Conservation (phyloP, 2,329 filamentous ascomycete species). For the Rutstroemia sp. region DNA sequence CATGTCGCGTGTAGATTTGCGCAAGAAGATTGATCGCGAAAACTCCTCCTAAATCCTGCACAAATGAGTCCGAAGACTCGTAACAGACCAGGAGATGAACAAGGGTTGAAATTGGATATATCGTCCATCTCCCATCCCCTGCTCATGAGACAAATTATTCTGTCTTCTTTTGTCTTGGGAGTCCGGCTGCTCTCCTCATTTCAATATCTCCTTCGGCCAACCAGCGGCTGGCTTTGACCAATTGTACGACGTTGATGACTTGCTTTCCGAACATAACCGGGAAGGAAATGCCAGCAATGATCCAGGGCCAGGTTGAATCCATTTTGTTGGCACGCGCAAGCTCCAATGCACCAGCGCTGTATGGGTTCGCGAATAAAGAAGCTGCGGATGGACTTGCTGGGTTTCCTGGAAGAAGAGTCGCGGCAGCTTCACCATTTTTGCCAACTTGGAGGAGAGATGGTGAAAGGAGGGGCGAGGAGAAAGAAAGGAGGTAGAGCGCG, state of each 20-base stretch:
- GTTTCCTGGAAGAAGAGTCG: slow-evolving; percentile 53
- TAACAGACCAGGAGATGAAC: background rate
- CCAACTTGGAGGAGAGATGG: slow-evolving; percentile 67
- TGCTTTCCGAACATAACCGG: slow-evolving; percentile 92
- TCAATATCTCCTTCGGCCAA: slow-evolving; percentile 84
- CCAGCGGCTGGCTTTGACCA: slow-evolving; percentile 88
- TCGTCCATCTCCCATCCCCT: background rate
- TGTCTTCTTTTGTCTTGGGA: slow-evolving; percentile 40
- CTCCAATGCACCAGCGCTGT: slow-evolving; percentile 88
- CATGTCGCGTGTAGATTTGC: slow-evolving; percentile 5
- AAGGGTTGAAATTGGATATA: background rate
- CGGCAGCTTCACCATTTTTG: slow-evolving; percentile 45
- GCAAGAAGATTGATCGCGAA: background rate
- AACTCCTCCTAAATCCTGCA: background rate
- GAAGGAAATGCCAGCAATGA: slow-evolving; percentile 70
- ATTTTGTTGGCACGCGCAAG: slow-evolving; percentile 92
- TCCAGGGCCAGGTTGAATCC: slow-evolving; percentile 69
- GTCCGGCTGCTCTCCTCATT: slow-evolving; percentile 48
- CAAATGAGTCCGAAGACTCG: slow-evolving; percentile 9
- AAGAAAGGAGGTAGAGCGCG: slow-evolving; percentile 92
- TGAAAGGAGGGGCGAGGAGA: slow-evolving; percentile 83
- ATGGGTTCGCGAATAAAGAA: slow-evolving; percentile 78
- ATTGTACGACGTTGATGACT: slow-evolving; percentile 85
- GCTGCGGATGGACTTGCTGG: slow-evolving; percentile 63
- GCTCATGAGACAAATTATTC: slow-evolving; percentile 12